Percentiles rank a stretch among this genome's conserved stretches.
Conservation (phyloP, 2,329 filamentous ascomycete species). For the Monosporascus ibericus region DNA sequence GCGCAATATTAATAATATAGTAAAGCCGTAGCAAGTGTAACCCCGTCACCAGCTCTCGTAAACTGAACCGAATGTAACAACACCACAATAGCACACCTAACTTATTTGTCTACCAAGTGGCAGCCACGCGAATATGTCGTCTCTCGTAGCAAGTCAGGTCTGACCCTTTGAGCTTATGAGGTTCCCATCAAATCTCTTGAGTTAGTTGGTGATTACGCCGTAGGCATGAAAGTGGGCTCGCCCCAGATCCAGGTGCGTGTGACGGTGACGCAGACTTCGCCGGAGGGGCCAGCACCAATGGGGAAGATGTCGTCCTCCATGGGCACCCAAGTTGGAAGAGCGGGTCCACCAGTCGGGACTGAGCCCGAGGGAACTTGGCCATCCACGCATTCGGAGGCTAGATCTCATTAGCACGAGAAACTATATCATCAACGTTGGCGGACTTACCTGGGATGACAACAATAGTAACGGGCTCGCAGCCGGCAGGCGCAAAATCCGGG, state of each 20-base stretch:
- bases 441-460: background rate
- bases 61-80: too few species aligned
- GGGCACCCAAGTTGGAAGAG: background rate
- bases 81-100: too few species aligned
- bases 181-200: background rate
- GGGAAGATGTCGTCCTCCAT: conserved; percentile 4
- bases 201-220: background rate
- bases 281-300: conserved; percentile 7
- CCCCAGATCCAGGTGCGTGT: conserved; percentile 10
- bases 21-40: too few species aligned
- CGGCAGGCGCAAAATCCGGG: background rate
- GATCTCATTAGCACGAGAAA: background rate
- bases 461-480: conserved; percentile 1
- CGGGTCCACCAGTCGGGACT: background rate
- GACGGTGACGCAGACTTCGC: conserved; percentile 10
- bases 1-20: too few species aligned
- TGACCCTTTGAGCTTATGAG: background rate
- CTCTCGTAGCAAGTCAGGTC: too few species aligned
- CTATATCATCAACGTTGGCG: background rate
- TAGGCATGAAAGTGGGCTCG: conserved; percentile 13
- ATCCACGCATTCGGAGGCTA: background rate
- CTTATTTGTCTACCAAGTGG: too few species aligned
- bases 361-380: background rate
- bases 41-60: too few species aligned
- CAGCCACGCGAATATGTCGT: too few species aligned